Base-by-base conservation (phyloP, 495 filamentous ascomycete genomes). In the Aspergillus cavernicola region DNA sequence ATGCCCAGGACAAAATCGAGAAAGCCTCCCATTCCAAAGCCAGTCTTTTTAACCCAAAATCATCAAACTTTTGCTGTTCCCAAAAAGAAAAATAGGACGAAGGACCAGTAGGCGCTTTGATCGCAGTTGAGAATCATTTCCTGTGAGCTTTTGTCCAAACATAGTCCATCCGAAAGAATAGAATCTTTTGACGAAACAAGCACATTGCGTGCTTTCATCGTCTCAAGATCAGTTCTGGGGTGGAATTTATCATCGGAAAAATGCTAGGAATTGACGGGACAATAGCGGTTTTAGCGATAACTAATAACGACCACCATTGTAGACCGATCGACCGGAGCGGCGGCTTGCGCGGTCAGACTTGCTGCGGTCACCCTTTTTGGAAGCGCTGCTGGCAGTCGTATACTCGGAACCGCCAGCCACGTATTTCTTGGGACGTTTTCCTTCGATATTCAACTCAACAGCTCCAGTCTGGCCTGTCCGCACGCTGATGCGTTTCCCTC, bases 401-500 rank as follows among this genome's bases (percentile, higher is more conserved):
- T 69, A 66, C 26, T 74, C 69, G 26, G 72, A 73, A 12, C 65
- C 64, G 6, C 55, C 56, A 11, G 60, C 53, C 20, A 72, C 57
- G 56, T 74, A 73, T 45, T 69, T 65, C 58, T 73, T 73, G 22
- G 71, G 64, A 43, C 61, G 63, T 6, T 61, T 66, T 19, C 66
- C 68, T 44, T 66, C 66, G 44, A 76, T 70, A 46, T 70, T 71
- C 50, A 77, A 50, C 39, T 69, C 69, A 22, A 74, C 54, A 2
- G 62, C 67, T 31, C 73, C 73, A 7, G 66, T 59, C 2, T 75
- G 66, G 10, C 66, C 69, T 6, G 70, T 66, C n/a, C 68, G 68
- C 33, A 77, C 65, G 33, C 62, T 72, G 58, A 77, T 74, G 40
- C 53, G 62, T 58, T 74, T 73, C 32, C 70, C 68, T 1, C 58